Evolutionary conservation across 1,284 basidiomycete species (phyloP).

Genomic region (Peniophora sp.): DNA sequence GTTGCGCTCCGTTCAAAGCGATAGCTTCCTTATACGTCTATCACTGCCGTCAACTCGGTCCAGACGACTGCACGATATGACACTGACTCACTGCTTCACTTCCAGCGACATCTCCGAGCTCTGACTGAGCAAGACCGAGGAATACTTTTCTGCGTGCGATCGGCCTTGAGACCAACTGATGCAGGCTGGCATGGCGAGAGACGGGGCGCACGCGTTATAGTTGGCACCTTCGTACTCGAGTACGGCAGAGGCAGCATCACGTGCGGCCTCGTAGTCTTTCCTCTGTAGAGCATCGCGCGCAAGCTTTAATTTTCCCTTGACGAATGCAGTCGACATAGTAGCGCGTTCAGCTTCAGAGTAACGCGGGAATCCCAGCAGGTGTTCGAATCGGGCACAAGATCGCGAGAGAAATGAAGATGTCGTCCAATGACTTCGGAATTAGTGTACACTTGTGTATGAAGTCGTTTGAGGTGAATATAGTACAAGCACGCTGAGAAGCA

Average conservation of each 20-base stretch:
- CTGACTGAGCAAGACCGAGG: conserved; percentile 68
- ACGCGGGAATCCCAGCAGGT: not conserved
- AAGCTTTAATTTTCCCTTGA: conserved; percentile 73
- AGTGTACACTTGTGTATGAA: not conserved
- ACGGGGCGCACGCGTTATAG: conserved; percentile 66
- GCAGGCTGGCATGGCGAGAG: not conserved
- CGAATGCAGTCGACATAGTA: conserved; percentile 27
- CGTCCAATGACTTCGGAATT: not conserved
- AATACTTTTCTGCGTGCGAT: conserved; percentile 63
- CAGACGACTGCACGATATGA: conserved; percentile 5
- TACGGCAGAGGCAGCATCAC: conserved; percentile 54
- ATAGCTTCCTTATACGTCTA: conserved; percentile 76
- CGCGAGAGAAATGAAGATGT: not conserved
- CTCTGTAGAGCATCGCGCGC: conserved; percentile 71
- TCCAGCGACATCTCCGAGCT: conserved; percentile 60
- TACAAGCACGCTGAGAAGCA: too few species aligned
- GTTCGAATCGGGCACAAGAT: not conserved
- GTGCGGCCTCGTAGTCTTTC: conserved; percentile 70
- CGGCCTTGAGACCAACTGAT: conserved; percentile 1
- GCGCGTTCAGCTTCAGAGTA: not conserved
- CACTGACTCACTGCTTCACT: conserved; percentile 72
- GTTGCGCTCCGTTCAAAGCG: conserved; percentile 51
- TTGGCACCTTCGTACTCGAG: conserved; percentile 71
- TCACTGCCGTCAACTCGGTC: not conserved
- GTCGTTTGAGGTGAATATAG: too few species aligned